phyloP scores from a whole-genome alignment of 129 eudicot genomes.

The Helichrysum umbraculigerum region DNA sequence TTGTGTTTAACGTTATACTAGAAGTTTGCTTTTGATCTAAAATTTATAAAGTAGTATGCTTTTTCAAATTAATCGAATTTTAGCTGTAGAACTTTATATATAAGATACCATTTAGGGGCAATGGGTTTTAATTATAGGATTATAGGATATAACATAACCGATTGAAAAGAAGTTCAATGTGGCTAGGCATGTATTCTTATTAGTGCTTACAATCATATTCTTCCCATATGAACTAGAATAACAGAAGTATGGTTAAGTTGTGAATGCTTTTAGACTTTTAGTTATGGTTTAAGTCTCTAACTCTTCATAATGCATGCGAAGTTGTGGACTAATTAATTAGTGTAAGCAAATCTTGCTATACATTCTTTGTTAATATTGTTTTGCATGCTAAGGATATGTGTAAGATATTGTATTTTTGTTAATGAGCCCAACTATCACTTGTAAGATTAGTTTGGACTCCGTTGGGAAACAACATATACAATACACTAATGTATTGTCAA shows the following conservation, averaged over 20 bases:
- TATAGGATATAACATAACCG: not conserved
- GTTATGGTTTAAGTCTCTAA: not conserved
- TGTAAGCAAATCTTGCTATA: not conserved
- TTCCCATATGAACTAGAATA: not conserved
- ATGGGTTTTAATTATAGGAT: not conserved
- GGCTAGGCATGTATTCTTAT: not conserved
- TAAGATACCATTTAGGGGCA: not conserved
- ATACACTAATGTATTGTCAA: not conserved
- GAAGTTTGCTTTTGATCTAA: not conserved
- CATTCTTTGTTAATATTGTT: not conserved
- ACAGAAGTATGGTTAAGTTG: not conserved
- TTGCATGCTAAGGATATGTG: not conserved
- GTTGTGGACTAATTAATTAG: not conserved
- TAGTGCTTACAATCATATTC: not conserved
- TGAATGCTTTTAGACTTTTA: not conserved
- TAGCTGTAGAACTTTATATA: not conserved
- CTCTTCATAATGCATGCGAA: not conserved
- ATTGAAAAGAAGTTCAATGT: not conserved
- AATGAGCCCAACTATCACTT: not conserved
- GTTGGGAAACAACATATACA: conserved; percentile 2
- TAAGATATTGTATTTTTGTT: not conserved
- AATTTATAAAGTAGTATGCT: not conserved
- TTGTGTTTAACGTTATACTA: conserved; percentile 1
- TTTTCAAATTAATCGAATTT: not conserved
- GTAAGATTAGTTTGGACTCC: not conserved